Evolutionary conservation across 805 yeast species (phyloP).

Genomic region (Ogataea degrootiae): DNA sequence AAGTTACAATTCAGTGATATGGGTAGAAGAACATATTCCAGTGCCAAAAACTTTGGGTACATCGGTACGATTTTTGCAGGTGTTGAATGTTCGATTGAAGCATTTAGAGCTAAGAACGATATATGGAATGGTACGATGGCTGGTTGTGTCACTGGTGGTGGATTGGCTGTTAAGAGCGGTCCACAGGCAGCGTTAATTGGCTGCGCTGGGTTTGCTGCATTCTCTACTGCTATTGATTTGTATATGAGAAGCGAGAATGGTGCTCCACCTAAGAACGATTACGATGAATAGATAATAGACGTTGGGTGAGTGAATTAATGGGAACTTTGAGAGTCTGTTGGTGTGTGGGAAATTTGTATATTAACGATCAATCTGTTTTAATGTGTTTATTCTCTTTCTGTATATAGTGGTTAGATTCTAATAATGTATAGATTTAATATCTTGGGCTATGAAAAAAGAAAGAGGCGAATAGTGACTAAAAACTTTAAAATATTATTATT

Average conservation of each 20-base stretch:
- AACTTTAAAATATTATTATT: too few relatives aligned
- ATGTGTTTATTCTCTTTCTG: too few relatives aligned
- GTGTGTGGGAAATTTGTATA: background rate
- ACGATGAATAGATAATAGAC: slow-evolving; percentile 44
- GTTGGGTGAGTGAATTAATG: too few relatives aligned
- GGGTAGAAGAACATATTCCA: slow-evolving; percentile 81
- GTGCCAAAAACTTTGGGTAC: slow-evolving; percentile 92
- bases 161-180: slow-evolving; percentile 85
- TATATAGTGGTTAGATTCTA: too few relatives aligned
- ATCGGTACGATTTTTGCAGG: slow-evolving; percentile 90
- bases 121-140: slow-evolving; percentile 88
- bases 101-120: slow-evolving; percentile 84
- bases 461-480: too few relatives aligned
- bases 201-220: slow-evolving; percentile 97
- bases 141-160: slow-evolving; percentile 97
- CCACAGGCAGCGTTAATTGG: slow-evolving; percentile 90
- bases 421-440: too few relatives aligned
- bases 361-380: background rate
- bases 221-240: slow-evolving; percentile 82
- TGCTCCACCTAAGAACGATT: slow-evolving; percentile 83
- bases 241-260: slow-evolving; percentile 82
- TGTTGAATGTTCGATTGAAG: slow-evolving; percentile 85
- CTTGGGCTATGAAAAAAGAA: too few relatives aligned
- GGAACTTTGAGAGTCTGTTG: background rate
- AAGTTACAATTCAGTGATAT: slow-evolving; percentile 86